phyloP scores from a whole-genome alignment of 148 eudicot genomes.

The Nepenthes mirabilis region DNA sequence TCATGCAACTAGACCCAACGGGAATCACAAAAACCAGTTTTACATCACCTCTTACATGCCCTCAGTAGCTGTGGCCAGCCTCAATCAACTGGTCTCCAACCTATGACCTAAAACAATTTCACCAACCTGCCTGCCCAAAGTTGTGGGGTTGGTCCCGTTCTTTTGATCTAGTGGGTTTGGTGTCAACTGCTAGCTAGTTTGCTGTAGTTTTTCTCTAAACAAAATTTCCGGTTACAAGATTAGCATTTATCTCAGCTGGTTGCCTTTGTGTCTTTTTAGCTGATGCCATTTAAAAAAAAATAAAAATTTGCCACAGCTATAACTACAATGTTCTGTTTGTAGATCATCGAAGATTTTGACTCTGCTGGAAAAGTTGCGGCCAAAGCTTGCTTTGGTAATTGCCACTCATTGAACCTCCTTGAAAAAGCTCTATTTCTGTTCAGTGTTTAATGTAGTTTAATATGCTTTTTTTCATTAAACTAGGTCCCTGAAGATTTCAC shows the following conservation, averaged over 20 bases:
- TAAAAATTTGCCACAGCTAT: not conserved
- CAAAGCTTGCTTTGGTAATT: constrained; percentile 56
- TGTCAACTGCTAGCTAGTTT: not conserved
- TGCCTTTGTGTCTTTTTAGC: not conserved
- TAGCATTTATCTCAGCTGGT: not conserved
- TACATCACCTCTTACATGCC: too few species aligned
- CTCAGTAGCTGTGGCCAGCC: too few species aligned
- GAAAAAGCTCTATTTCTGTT: not conserved
- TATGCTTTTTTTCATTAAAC: constrained; percentile 8
- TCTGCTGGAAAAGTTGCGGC: constrained; percentile 46
- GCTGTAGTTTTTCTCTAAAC: not conserved
- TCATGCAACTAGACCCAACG: too few species aligned
- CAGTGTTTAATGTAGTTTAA: not conserved
- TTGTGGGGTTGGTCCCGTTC: not conserved
- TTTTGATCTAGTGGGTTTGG: not conserved
- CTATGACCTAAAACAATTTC: too few species aligned
- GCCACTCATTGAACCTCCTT: not conserved
- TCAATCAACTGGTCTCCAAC: too few species aligned
- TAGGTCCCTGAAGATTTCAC: constrained; percentile 57
- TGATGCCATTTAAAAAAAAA: not conserved
- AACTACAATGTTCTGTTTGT: constrained; percentile 11
- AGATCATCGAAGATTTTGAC: constrained; percentile 43
- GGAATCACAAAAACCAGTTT: too few species aligned
- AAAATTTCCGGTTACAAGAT: not conserved
- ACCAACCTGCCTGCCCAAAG: too few species aligned